Conservation (phyloP, 2,329 filamentous ascomycete genomes). For the Nemania diffusa region DNA sequence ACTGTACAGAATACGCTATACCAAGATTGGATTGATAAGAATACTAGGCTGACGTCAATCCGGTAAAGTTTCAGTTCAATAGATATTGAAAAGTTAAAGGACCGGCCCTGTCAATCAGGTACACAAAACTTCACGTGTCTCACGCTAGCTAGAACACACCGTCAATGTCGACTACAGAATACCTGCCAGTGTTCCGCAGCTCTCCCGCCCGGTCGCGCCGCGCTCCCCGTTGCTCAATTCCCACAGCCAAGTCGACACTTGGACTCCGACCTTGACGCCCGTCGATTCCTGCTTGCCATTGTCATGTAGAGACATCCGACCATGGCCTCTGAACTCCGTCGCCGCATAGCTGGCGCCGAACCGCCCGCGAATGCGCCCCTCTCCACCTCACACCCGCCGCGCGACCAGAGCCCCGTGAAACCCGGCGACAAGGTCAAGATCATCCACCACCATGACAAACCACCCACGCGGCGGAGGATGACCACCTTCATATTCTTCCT, state of each 20-base stretch:
- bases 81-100: conserved; percentile 1
- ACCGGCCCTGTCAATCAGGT: conserved; percentile 17
- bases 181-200: not conserved
- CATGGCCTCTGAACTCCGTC: conserved; percentile 49
- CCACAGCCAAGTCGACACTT: not conserved
- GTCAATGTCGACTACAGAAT: not conserved
- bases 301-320: conserved; percentile 44
- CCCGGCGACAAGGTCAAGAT: conserved; percentile 55
- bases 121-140: conserved; percentile 4
- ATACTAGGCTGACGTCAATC: conserved; percentile 27
- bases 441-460: conserved; percentile 55
- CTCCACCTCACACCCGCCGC: conserved; percentile 41
- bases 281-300: conserved; percentile 34
- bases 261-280: not conserved
- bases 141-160: not conserved
- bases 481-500: conserved; percentile 86
- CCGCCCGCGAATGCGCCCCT: conserved; percentile 45
- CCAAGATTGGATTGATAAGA: conserved; percentile 4
- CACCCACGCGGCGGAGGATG: conserved; percentile 72
- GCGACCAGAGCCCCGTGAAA: conserved; percentile 51
- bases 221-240: not conserved
- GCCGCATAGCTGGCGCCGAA: conserved; percentile 44
- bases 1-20: not conserved
- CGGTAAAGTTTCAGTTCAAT: conserved; percentile 18
- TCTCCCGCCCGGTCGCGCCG: not conserved